These are phyloP conservation scores for Aspergillus indologenus DNA, from an alignment of 495 filamentous ascomycete species.

Conservation along the genomic window DNA sequence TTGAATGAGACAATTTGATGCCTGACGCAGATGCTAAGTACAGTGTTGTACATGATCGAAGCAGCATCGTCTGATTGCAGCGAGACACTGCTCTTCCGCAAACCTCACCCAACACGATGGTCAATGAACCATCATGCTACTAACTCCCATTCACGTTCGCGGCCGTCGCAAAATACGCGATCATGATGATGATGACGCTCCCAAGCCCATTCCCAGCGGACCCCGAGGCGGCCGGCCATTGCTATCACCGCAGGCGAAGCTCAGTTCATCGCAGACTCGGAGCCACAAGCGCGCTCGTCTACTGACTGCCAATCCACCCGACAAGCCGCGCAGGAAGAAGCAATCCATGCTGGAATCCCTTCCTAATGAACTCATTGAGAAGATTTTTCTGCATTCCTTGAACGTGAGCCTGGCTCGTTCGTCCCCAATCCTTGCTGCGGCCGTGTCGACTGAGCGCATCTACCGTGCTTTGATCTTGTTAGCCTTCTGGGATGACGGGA, in stretches of 20 bases:
- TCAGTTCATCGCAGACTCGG: constrained; percentile 11
- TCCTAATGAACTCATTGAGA: constrained; percentile 52
- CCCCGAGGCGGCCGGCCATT: constrained; percentile 21
- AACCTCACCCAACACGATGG: too few relatives aligned
- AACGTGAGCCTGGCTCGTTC: constrained; percentile 48
- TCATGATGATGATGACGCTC: constrained; percentile 10
- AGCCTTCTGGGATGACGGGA: constrained; percentile 39
- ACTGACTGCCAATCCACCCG: constrained; percentile 14
- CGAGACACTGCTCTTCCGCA: too few relatives aligned
- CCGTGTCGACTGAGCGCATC: constrained; percentile 41
- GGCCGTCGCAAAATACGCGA: constrained; percentile 25
- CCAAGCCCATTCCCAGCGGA: constrained; percentile 14
- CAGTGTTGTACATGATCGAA: too few relatives aligned
- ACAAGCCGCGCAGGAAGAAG: constrained; percentile 16
- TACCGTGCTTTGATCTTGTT: constrained; percentile 39
- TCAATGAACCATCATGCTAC: constrained; percentile 16
- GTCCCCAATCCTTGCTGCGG: constrained; percentile 35
- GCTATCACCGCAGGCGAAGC: constrained; percentile 14
- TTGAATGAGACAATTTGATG: too few relatives aligned
- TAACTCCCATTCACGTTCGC: constrained; percentile 28
- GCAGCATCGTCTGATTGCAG: too few relatives aligned
- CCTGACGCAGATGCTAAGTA: too few relatives aligned
- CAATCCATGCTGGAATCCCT: constrained; percentile 47
- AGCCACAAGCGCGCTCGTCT: constrained; percentile 16
- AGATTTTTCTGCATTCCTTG: constrained; percentile 49